These are phyloP conservation scores for Saccharum officinarum DNA, from an alignment of 176 grass and related monocot species.

Conservation along the genomic window DNA sequence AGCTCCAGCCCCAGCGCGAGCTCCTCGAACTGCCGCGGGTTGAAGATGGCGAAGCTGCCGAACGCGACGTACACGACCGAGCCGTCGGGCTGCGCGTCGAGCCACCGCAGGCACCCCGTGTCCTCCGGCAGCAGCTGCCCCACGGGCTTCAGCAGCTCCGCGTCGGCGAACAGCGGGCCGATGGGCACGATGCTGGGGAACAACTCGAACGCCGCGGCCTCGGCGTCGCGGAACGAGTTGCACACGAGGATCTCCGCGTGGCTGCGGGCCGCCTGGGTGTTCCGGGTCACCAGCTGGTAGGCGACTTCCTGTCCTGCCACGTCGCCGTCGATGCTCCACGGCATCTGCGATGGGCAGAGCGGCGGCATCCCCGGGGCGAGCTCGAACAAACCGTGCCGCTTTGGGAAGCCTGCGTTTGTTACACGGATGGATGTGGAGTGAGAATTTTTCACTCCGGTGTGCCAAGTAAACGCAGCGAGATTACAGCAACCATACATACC, in stretches of 20 bases:
- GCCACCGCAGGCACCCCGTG: conserved; percentile 23
- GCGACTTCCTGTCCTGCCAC: conserved; percentile 2
- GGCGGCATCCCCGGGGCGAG: conserved; percentile 40
- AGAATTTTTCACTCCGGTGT: too few species aligned
- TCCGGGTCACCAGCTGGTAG: conserved; percentile 4
- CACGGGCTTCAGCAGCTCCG: background rate
- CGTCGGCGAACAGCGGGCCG: conserved; percentile 24
- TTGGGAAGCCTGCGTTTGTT: too few species aligned
- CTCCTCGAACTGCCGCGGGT: conserved; percentile 37
- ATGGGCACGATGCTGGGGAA: conserved; percentile 28
- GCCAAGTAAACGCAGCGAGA: too few species aligned
- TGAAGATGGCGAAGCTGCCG: conserved; percentile 50
- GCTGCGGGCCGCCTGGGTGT: background rate
- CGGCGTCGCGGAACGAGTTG: conserved; percentile 44
- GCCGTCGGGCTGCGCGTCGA: conserved; percentile 39
- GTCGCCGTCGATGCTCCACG: conserved; percentile 32
- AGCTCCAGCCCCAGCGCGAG: conserved; percentile 45
- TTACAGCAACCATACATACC: too few species aligned
- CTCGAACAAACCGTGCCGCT: conserved; percentile 17
- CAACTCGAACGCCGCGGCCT: background rate
- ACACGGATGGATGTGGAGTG: too few species aligned
- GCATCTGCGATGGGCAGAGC: conserved; percentile 37
- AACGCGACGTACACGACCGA: conserved; percentile 74
- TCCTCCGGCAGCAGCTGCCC: conserved; percentile 44
- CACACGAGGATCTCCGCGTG: conserved; percentile 26